phyloP scores from a whole-genome alignment of 2,329 filamentous ascomycete species.

The Tolypocladium amazonense region DNA sequence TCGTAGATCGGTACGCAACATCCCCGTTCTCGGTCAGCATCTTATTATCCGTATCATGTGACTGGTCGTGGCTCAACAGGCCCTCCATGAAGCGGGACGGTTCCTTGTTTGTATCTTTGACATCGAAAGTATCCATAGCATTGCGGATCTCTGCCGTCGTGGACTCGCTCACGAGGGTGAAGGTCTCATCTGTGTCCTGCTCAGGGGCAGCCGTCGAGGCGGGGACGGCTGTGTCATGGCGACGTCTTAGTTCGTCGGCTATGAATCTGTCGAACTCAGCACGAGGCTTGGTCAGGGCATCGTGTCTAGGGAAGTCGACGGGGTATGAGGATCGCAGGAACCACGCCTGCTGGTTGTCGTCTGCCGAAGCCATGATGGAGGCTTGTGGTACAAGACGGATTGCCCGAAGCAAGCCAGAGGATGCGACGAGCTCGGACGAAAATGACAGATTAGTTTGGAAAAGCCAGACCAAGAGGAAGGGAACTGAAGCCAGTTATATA shows the following conservation, averaged over 20 bases:
- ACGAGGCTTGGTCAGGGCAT: constrained; percentile 20
- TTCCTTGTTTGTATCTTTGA: background rate
- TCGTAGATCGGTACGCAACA: constrained; percentile 34
- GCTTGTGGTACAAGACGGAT: no score
- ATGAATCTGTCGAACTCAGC: constrained; percentile 23
- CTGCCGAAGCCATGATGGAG: constrained; percentile 1
- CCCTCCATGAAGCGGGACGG: constrained; percentile 23
- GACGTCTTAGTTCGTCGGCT: constrained; percentile 12
- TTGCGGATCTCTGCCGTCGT: constrained; percentile 13
- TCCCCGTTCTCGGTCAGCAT: constrained; percentile 43
- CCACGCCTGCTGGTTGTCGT: constrained; percentile 19
- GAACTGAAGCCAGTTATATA: background rate
- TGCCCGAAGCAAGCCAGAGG: background rate
- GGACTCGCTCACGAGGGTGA: constrained; percentile 15
- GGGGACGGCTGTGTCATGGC: constrained; percentile 1
- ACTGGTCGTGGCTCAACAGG: constrained; percentile 12
- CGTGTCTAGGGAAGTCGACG: constrained; percentile 25
- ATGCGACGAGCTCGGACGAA: background rate
- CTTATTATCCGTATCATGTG: constrained; percentile 24
- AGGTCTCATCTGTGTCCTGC: constrained; percentile 10
- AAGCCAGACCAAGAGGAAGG: background rate
- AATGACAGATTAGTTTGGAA: background rate
- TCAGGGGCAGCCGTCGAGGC: background rate
- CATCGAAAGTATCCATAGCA: constrained; percentile 1
- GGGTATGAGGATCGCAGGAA: constrained; percentile 27